These are phyloP conservation scores for Durusdinium trenchii DNA, from an alignment of 73 alveolate species.

Conservation along the genomic window DNA sequence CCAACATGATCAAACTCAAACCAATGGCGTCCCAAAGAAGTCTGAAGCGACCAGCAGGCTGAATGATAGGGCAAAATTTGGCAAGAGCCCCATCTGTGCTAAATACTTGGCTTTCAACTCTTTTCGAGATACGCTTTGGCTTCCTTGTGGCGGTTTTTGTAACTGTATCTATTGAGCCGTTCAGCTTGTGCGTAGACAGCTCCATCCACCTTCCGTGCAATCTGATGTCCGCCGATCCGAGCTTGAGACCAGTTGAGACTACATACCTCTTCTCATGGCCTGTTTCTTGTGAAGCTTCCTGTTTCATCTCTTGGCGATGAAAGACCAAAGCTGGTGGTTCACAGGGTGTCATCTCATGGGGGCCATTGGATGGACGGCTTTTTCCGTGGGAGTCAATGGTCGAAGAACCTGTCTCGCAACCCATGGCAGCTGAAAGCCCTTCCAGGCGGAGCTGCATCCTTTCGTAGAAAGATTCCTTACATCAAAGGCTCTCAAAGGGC, in stretches of 20 bases:
- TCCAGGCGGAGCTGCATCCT: constrained; percentile 56
- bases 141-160: constrained; percentile 11
- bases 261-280: constrained; percentile 25
- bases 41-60: constrained; percentile 30
- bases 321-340: constrained; percentile 7
- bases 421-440: constrained; percentile 45
- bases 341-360: neutral
- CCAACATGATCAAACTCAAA: constrained; percentile 14
- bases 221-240: constrained; percentile 2
- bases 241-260: constrained; percentile 68
- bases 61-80: constrained; percentile 8
- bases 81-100: neutral
- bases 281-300: neutral
- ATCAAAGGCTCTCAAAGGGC: neutral
- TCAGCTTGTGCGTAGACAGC: constrained; percentile 45
- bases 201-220: constrained; percentile 91
- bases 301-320: neutral
- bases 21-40: constrained; percentile 58
- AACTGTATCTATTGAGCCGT: neutral
- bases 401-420: neutral
- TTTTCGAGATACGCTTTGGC: neutral
- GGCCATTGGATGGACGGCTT: neutral
- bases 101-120: neutral
- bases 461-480: constrained; percentile 57
- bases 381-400: neutral